Conservation (phyloP, 371 early-diverging fungal species). For the Apophysomyces ossiformis region DNA sequence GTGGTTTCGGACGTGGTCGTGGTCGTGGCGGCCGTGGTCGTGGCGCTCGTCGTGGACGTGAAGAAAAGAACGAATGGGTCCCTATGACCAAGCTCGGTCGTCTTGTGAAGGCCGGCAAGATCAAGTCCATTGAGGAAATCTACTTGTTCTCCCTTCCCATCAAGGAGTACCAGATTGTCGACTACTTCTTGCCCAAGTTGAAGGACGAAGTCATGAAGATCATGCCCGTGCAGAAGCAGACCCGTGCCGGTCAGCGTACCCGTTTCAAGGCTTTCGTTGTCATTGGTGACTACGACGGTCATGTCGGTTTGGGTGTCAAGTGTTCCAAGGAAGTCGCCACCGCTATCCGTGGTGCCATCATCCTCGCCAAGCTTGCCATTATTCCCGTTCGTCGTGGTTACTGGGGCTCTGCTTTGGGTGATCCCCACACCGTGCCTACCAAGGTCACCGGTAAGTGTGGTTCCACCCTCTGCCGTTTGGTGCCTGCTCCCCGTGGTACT, state of each 20-base stretch:
- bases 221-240: constrained; percentile 99
- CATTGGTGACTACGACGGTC: constrained; percentile 96
- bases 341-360: constrained; percentile 97
- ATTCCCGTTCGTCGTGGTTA: constrained; percentile 98
- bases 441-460: constrained; percentile 53
- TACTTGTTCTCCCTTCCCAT: constrained; percentile 96
- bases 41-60: constrained; percentile 81
- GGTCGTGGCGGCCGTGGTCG: constrained; percentile 76
- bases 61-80: constrained; percentile 85
- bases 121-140: constrained; percentile 87
- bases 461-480: constrained; percentile 89
- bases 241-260: constrained; percentile 98
- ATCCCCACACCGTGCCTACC: constrained; percentile 46
- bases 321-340: constrained; percentile 98
- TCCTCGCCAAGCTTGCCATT: constrained; percentile 96
- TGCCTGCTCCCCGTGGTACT: constrained; percentile 99
- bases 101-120: constrained; percentile 90
- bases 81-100: constrained; percentile 97
- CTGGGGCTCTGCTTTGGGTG: constrained; percentile 96
- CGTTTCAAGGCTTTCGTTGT: constrained; percentile 99
- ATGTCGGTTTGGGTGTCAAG: constrained; percentile 98
- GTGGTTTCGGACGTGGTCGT: constrained; percentile 82
- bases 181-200: constrained; percentile 92
- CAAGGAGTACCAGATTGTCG: constrained; percentile 99
- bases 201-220: constrained; percentile 99